Conservation (phyloP, 2,329 filamentous ascomycete genomes). For the Diaporthe humulicola region DNA sequence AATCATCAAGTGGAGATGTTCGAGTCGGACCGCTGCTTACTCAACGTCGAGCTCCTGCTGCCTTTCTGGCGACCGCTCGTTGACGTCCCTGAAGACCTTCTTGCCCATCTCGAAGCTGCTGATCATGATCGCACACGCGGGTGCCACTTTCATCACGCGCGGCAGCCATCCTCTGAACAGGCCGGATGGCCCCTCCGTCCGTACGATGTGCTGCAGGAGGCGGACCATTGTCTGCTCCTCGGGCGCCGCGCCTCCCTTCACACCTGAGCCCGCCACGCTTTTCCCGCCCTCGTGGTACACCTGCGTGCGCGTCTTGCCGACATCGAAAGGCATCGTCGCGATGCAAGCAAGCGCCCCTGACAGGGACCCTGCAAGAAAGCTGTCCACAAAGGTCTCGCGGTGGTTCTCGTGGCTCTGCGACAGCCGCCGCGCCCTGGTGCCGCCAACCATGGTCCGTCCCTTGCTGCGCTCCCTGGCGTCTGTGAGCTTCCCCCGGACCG, state of each 20-base stretch:
- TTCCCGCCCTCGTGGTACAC: slow-evolving; percentile 73
- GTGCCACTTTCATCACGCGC: slow-evolving; percentile 92
- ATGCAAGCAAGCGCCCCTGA: slow-evolving; percentile 90
- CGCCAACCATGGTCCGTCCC: slow-evolving; percentile 55
- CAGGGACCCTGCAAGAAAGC: slow-evolving; percentile 86
- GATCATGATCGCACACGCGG: slow-evolving; percentile 99
- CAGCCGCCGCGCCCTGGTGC: slow-evolving; percentile 61
- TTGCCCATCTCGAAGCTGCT: slow-evolving; percentile 98
- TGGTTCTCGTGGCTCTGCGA: slow-evolving; percentile 78
- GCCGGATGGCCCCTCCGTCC: slow-evolving; percentile 83
- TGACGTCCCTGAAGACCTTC: slow-evolving; percentile 83
- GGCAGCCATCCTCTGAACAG: slow-evolving; percentile 94
- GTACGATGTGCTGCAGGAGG: slow-evolving; percentile 92
- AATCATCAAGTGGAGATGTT: slow-evolving; percentile 38
- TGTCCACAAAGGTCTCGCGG: slow-evolving; percentile 84
- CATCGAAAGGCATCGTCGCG: slow-evolving; percentile 94
- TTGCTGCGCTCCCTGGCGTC: slow-evolving; percentile 72
- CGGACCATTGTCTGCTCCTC: slow-evolving; percentile 84
- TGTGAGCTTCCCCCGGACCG: slow-evolving; percentile 78
- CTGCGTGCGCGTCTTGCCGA: slow-evolving; percentile 96
- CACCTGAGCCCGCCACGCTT: slow-evolving; percentile 50
- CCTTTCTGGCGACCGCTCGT: slow-evolving; percentile 61
- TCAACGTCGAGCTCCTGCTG: slow-evolving; percentile 39
- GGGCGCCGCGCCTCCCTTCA: slow-evolving; percentile 62
- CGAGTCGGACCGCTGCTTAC: slow-evolving; percentile 22